Conservation (phyloP, 2,329 filamentous ascomycete genomes). For the Colletotrichum tropicale region DNA sequence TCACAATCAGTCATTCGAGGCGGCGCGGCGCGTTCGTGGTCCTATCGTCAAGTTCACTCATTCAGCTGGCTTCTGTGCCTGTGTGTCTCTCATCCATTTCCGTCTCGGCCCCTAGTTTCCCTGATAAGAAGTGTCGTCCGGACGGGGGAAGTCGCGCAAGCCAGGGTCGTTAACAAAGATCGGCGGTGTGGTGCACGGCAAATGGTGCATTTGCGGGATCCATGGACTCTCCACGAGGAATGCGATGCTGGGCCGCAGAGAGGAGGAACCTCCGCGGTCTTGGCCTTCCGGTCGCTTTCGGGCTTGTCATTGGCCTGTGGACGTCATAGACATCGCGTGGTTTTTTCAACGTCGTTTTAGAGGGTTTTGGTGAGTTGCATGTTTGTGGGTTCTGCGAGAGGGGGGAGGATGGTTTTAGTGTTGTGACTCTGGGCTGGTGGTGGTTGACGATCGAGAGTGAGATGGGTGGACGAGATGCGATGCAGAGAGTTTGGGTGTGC, state of each 20-base stretch:
- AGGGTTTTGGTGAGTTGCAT: background rate
- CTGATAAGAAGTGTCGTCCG: background rate
- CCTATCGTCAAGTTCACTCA: background rate
- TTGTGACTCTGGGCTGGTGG: background rate
- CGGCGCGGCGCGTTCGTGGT: background rate
- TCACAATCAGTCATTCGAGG: background rate
- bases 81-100: background rate
- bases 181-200: background rate
- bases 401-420: background rate
- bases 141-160: background rate
- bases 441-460: background rate
- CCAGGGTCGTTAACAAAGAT: background rate
- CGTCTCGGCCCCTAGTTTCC: background rate
- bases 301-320: background rate
- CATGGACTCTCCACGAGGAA: background rate
- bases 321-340: background rate
- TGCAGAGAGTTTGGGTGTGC: background rate
- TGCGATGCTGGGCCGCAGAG: background rate
- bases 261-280: background rate
- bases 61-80: background rate
- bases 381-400: background rate
- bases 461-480: background rate
- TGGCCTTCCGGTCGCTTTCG: background rate
- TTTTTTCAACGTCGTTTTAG: background rate
- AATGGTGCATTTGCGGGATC: background rate